Evolutionary conservation across 2,329 filamentous ascomycete genomes (phyloP), one percentile per base, ranked within the genome.

Genomic region (Aspergillus fumigatiaffinis): DNA sequence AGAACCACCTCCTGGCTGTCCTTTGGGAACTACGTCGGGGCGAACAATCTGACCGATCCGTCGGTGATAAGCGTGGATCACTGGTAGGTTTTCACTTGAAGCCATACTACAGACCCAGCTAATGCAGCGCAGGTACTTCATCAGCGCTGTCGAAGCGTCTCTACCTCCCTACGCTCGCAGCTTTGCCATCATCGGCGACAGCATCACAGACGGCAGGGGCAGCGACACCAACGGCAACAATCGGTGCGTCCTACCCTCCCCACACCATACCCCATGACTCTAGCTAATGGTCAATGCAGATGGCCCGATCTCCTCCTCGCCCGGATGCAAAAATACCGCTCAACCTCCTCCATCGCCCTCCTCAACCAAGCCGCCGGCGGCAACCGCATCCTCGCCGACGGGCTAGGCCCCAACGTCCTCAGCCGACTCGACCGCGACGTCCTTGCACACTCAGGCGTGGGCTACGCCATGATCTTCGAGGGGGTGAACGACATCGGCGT

Each of bases 401-500:
- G 86, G 0, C 76, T 87, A 0, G 86, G 87, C 0, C 87, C 87
- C 2, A 84, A 82, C 41, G 80, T 84, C 0, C 73, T 87, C 32
- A 76, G 79, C 44, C 82, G 86, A 4, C 80, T 88, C 60, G 81
- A 87, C 66, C 80, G 86, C n/a, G 87, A 89, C 66, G 81, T 87
- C 1, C 76, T 89, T 1, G 70, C 80, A 0, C 82, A 84, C 32
- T 77, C 81, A 0, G 82, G 82, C 3, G 80, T 85, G 2, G 77
- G 77, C 62, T 88, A 86, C 65, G 82, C 82, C 23, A 80, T 89
- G 74, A 78, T 89, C 41, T 89, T 88, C 67, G 84, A 87, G 69
- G 86, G 87, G 21, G 85, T 89, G 28, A 88, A 89, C 65, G 87
- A 89, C 65, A 88, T 90, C 55, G 87, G 86, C 3, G 74, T 71